Evolutionary conservation across 164 flowering plant genomes (phyloP), one percentile per base, ranked within the genome.

Genomic region (Saururus chinensis): DNA sequence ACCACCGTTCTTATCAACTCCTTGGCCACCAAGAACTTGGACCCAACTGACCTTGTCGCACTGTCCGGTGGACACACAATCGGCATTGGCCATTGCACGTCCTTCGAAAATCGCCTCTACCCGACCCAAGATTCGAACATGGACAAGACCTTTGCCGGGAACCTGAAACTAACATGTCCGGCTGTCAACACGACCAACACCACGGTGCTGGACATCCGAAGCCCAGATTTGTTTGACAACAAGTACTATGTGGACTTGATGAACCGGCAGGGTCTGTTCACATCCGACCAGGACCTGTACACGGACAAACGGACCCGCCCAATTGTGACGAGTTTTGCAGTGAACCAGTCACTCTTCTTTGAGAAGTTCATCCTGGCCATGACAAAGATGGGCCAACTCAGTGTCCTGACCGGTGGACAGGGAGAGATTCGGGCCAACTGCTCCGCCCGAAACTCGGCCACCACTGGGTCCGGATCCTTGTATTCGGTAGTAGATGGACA

Each of bases 11-110:
- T 84, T 20, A 70, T 81, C 19, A 21, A 48, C 24, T 54, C 71
- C 4, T 73, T 82, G 0, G 77, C 82, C 72, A 67, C 59, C 56
- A 79, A 77, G 53, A 63, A 66, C 21, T 40, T 84, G 1, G 70
- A 74, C 45, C 64, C 81, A 53, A 84, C 87, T 9, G 89, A 85
- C 40, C 67, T 73, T 0, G 90, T 83, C 13, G 87, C 87, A 20
- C 86, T 85, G 64, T 84, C 85, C 59, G 92, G 92, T 4, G 85
- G 80, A 70, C 92, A 86, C 82, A 86, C 92, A 58, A 78, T 86
- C 57, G 92, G 92, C 0, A 60, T 76, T 20, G 40, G 76, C 60
- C 92, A 86, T 64, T 86, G 92, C 80, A 19, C 67, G 21, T 77
- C 85, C 54, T 86, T 86, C 79, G 57, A 66, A 7, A 26, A 40